Evolutionary conservation across 305 asterid species (phyloP), one percentile per base, ranked within the genome.

Genomic region (Fraxinus velutina): DNA sequence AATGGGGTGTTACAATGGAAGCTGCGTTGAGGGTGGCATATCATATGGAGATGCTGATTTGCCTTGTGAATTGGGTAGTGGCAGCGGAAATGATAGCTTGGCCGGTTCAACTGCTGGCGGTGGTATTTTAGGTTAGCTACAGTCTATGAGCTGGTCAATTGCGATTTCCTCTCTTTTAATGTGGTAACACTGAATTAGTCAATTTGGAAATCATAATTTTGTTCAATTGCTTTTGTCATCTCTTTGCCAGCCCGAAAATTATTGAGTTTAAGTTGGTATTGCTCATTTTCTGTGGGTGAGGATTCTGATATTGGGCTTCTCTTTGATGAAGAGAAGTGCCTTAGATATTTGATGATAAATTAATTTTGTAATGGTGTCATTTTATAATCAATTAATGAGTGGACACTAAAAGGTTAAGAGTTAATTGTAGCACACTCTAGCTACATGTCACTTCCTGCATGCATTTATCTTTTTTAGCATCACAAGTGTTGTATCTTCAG

Each of bases 1-100:
- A 80, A 84, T 83, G 90, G 97, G 92, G 30, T 94, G 97, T 92
- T 92, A 80, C 73, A 88, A 90, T 82, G 93, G 80, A 73, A 91
- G 89, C 86, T 94, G 97, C 80, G 76, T 90, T 81, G 91, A 85
- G 10, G 99, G 99, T 80, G 99, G 99, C 77, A 82, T 87, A 78
- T 36, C 96, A 73, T 96, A 96, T 85, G 99, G 99, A 79, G 85
- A 91, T 88, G 90, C 95, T 85, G 57, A 77, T 80, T 87, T 96
- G 84, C 99, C 99, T 84, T 96, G 99, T 90, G 97, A 93, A 86
- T 89, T 91, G 74, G 99, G 99, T 76, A 96, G 99, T 87, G 99
- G 99, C 85, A 91, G 99, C 84, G 99, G 99, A 83, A 92, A 92
- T 87, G 98, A 90, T 78, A 93, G 92, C 90, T 84, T 91, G 88